Percentiles rank a stretch among this genome's conserved stretches.
Conservation (phyloP, 352 stramenopile genomes). For the Blastocystis sp. region DNA sequence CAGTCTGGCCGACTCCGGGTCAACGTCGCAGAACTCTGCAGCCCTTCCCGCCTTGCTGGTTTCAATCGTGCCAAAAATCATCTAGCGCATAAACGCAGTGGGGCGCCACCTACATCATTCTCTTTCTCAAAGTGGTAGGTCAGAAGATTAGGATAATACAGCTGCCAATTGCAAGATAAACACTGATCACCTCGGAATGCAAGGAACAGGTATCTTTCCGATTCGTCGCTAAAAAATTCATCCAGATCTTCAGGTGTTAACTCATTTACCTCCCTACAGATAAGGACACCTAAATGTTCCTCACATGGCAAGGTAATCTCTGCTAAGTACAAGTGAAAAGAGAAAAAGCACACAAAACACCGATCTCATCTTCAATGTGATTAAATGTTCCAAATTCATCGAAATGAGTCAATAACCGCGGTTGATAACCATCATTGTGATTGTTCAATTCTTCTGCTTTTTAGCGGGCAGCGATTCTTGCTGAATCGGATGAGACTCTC, state of each 20-base stretch:
- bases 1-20: slow-evolving; percentile 45
- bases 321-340: not conserved
- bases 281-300: not conserved
- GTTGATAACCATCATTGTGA: not conserved
- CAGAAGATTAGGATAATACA: slow-evolving; percentile 52
- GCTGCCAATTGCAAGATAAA: slow-evolving; percentile 19
- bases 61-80: slow-evolving; percentile 43
- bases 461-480: too few species aligned
- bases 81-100: not conserved
- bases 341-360: not conserved
- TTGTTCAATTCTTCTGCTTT: too few species aligned
- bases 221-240: slow-evolving; percentile 32
- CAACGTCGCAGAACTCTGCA: slow-evolving; percentile 58
- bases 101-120: slow-evolving; percentile 14
- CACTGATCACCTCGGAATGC: slow-evolving; percentile 46
- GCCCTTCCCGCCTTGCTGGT: not conserved
- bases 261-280: slow-evolving; percentile 29
- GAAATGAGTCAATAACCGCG: not conserved
- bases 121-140: slow-evolving; percentile 47
- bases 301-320: slow-evolving; percentile 28
- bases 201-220: slow-evolving; percentile 29
- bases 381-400: not conserved
- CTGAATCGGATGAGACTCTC: too few species aligned
- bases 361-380: not conserved
- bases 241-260: slow-evolving; percentile 27